Evolutionary conservation across 306 rosid species (phyloP), one percentile per base, ranked within the genome.

Genomic region (Crataegus laevigata): DNA sequence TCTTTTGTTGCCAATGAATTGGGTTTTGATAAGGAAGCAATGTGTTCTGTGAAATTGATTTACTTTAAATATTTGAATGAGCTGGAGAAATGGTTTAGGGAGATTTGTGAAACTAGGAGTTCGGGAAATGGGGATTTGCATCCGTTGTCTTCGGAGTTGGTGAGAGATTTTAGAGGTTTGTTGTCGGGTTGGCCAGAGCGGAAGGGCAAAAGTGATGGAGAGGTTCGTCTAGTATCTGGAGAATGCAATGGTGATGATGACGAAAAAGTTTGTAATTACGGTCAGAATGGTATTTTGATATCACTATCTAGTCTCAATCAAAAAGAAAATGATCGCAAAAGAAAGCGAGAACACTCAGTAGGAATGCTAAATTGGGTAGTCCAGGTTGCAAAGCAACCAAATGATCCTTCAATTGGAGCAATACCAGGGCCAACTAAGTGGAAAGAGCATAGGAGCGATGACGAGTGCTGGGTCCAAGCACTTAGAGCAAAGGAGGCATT

Each of bases 311-410:
- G 71, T 80, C 79, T 68, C 40, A 69, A 83, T 80, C 68, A 63
- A 74, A 82, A 84, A 51, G 85, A 77, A 67, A 61, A 30, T 51
- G 79, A 75, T 24, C 80, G 71, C 71, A 87, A 90, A 81, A 90
- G 97, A 79, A 90, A 87, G 74, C 82, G 89, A 62, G 96, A 90
- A 69, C 67, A 81, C 50, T 80, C 85, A 45, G 82, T 84, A 11
- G 89, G 83, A 78, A 84, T 91, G 94, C 78, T 94, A 82, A 84
- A 84, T 67, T 94, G 98, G 98, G 77, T 85, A 60, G 84, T 40
- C 60, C 80, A 74, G 68, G 18, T 66, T 47, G 97, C 96, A 30
- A 89, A 74, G 81, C 75, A 73, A 75, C 89, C 89, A 21, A 77
- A 32, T 15, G 85, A 78, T 85, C 87, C 85, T 81, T 82, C 86